A percentile compares a stretch with the other conserved stretches of the same genome.
Evolutionary conservation across 2,329 filamentous ascomycete genomes (phyloP).

Genomic region (Colletotrichum sp.): DNA sequence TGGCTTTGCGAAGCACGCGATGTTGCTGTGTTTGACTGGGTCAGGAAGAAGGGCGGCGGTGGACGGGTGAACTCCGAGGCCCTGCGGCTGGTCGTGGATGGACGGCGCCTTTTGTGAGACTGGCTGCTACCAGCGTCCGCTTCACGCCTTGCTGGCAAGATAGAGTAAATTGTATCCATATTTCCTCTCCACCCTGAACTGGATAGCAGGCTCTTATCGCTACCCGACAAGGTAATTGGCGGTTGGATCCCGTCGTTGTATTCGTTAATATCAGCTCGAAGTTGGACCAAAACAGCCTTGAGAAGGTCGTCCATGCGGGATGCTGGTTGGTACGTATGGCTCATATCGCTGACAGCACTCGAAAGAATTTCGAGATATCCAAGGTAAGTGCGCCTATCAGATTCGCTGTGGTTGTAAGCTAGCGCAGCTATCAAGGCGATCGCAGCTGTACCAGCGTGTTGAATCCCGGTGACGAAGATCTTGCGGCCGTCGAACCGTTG

Average conservation of each 20-base stretch:
- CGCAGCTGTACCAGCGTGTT: slow-evolving; percentile 59
- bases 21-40: slow-evolving; percentile 20
- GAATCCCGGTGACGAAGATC: slow-evolving; percentile 54
- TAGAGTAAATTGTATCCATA: slow-evolving; percentile 22
- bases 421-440: slow-evolving; percentile 57
- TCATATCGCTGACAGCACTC: slow-evolving; percentile 56
- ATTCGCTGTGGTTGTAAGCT: slow-evolving; percentile 36
- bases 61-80: slow-evolving; percentile 34
- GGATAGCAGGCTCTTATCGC: background rate
- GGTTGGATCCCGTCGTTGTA: background rate
- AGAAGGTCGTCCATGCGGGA: slow-evolving; percentile 57
- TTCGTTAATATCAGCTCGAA: slow-evolving; percentile 33
- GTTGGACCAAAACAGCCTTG: slow-evolving; percentile 54
- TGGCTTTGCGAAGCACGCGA: slow-evolving; percentile 23
- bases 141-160: slow-evolving; percentile 34
- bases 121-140: slow-evolving; percentile 28
- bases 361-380: slow-evolving; percentile 58
- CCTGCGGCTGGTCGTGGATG: slow-evolving; percentile 26
- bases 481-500: slow-evolving; percentile 55
- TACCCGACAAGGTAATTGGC: background rate
- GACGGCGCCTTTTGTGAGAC: slow-evolving; percentile 32
- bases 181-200: background rate
- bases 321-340: slow-evolving; percentile 55
- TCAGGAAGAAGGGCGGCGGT: slow-evolving; percentile 29
- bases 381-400: slow-evolving; percentile 42